A percentile compares a stretch with the other conserved stretches of the same genome.
Conservation (phyloP, 1,284 basidiomycete species). For the Ceratobasidium sp. region DNA sequence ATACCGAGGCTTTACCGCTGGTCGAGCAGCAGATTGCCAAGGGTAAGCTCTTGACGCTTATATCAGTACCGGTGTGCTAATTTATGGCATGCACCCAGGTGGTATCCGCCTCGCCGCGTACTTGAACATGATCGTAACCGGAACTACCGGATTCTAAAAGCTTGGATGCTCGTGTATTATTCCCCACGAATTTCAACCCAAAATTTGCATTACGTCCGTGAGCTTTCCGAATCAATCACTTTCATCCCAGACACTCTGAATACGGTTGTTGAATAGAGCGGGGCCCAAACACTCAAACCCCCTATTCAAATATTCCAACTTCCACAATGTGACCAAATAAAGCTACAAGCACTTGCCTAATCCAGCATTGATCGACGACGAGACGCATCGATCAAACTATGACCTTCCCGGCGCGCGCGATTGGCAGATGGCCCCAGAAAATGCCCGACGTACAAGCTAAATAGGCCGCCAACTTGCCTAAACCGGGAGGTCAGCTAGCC, state of each 20-base stretch:
- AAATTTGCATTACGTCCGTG: too few relatives aligned
- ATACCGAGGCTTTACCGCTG: conserved; percentile 40
- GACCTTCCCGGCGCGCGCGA: too few relatives aligned
- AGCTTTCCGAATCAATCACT: too few relatives aligned
- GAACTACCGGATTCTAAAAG: conserved; percentile 40
- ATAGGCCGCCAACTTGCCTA: not conserved
- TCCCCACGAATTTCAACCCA: too few relatives aligned
- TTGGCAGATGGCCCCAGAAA: too few relatives aligned
- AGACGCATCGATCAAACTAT: not conserved
- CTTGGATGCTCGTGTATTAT: too few relatives aligned
- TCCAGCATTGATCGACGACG: not conserved
- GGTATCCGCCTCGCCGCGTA: conserved; percentile 47
- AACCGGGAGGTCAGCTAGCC: not conserved
- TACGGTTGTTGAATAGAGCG: not conserved
- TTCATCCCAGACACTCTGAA: not conserved
- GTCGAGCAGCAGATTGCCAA: conserved; percentile 49
- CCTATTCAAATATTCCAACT: not conserved
- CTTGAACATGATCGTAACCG: conserved; percentile 47
- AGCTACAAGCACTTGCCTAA: conserved; percentile 1
- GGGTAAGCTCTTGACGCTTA: conserved; percentile 24
- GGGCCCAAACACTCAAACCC: not conserved
- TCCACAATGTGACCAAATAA: not conserved
- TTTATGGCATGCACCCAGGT: conserved; percentile 9
- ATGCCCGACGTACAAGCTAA: too few relatives aligned
- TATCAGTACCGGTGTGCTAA: not conserved